phyloP scores from a whole-genome alignment of 2,329 filamentous ascomycete genomes.

The Apiospora saccharicola region DNA sequence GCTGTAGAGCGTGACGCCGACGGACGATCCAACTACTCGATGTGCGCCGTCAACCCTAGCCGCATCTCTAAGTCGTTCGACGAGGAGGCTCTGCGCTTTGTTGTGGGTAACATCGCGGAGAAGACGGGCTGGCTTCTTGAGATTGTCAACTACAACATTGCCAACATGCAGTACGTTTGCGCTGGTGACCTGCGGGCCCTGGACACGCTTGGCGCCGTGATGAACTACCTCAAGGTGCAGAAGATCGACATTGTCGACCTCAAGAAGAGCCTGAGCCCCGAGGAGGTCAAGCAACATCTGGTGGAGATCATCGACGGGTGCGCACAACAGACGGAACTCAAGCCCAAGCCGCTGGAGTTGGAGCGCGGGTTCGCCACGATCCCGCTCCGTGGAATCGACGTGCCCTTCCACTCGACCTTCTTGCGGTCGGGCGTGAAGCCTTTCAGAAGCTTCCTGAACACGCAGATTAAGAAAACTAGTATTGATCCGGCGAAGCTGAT shows the following conservation, averaged over 20 bases:
- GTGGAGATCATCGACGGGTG: conserved; percentile 90
- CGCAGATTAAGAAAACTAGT: conserved; percentile 99
- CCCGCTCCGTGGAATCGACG: conserved; percentile 94
- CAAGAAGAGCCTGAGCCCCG: conserved; percentile 83
- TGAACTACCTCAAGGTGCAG: conserved; percentile 95
- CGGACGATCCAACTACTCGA: conserved; percentile 96
- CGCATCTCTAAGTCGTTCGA: conserved; percentile 99
- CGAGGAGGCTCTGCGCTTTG: conserved; percentile 94
- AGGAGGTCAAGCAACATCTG: conserved; percentile 89
- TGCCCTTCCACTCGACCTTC: conserved; percentile 99
- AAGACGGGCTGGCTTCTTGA: conserved; percentile 95
- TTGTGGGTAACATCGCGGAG: conserved; percentile 93
- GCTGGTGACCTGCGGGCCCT: conserved; percentile 74
- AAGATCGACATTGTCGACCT: conserved; percentile 97
- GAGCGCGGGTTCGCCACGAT: conserved; percentile 97
- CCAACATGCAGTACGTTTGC: conserved; percentile 78
- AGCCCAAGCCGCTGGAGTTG: conserved; percentile 87
- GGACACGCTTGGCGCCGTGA: conserved; percentile 79
- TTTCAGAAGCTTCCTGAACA: conserved; percentile 96
- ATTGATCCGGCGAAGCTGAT: conserved; percentile 97
- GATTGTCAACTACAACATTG: conserved; percentile 96
- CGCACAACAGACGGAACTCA: conserved; percentile 84
- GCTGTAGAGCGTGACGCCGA: conserved; percentile 94
- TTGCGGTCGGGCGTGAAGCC: conserved; percentile 97
- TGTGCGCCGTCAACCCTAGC: conserved; percentile 99